These are phyloP conservation scores for Neocatenulostroma microsporum DNA, from an alignment of 2,329 filamentous ascomycete genomes.

Conservation along the genomic window DNA sequence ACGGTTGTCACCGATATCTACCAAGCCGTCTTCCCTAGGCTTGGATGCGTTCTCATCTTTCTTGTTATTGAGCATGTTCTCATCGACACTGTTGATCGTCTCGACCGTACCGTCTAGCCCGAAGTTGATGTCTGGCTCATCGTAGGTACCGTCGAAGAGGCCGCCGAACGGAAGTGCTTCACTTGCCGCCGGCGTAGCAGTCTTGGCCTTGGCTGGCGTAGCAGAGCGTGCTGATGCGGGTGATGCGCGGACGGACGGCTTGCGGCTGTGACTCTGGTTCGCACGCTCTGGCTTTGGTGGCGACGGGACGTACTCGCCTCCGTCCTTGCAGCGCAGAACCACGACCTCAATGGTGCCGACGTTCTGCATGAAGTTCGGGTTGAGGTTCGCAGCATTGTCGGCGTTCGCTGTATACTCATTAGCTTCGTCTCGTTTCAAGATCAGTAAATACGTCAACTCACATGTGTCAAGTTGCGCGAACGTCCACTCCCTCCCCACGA, in stretches of 20 bases:
- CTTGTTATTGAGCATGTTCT: too few species aligned
- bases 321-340: conserved; percentile 36
- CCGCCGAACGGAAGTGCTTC: conserved; percentile 8
- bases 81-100: too few species aligned
- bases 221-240: not conserved
- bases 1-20: too few species aligned
- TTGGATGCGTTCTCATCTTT: too few species aligned
- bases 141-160: conserved; percentile 29
- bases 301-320: conserved; percentile 6
- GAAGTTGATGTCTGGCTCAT: conserved; percentile 16
- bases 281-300: not conserved
- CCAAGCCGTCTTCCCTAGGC: too few species aligned
- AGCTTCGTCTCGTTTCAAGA: conserved; percentile 1
- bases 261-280: conserved; percentile 1
- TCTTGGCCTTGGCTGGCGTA: conserved; percentile 5
- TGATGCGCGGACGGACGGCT: too few species aligned
- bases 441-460: conserved; percentile 21
- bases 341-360: conserved; percentile 44
- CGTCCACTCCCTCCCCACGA: conserved; percentile 46
- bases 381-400: conserved; percentile 29
- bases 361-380: conserved; percentile 30
- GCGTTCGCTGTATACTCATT: conserved; percentile 28
- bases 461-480: conserved; percentile 45
- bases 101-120: not conserved
- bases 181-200: conserved; percentile 10